Percentiles rank a stretch among this genome's conserved stretches.
phyloP scores from a whole-genome alignment of 441 rosid genomes.

The Populus hybrid region DNA sequence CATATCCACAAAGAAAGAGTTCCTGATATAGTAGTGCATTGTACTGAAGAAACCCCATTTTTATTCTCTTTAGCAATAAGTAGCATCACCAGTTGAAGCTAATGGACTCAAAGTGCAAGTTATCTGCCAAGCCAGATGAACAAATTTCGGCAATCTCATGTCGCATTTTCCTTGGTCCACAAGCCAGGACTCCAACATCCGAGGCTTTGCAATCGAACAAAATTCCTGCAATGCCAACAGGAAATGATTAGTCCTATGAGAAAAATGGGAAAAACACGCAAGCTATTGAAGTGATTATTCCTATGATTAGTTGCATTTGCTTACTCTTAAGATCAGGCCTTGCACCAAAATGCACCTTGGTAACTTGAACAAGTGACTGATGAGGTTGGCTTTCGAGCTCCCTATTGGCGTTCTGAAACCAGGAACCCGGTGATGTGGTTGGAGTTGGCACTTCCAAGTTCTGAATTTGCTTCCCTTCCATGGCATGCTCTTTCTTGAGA shows the following conservation, averaged over 20 bases:
- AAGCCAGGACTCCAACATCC: slow-evolving; percentile 62
- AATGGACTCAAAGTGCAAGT: slow-evolving; percentile 67
- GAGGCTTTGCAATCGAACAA: slow-evolving; percentile 38
- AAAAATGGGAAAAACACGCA: background rate
- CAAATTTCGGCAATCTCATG: slow-evolving; percentile 72
- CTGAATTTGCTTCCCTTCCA: slow-evolving; percentile 36
- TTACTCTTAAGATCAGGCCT: slow-evolving; percentile 73
- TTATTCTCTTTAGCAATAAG: background rate
- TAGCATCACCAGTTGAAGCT: slow-evolving; percentile 68
- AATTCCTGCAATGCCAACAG: slow-evolving; percentile 29
- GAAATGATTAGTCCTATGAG: background rate
- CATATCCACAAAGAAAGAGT: background rate
- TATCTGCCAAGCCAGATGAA: slow-evolving; percentile 41
- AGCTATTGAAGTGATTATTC: background rate
- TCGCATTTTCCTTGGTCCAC: slow-evolving; percentile 74
- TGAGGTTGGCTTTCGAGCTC: slow-evolving; percentile 59
- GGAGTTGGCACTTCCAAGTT: slow-evolving; percentile 30
- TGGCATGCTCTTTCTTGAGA: slow-evolving; percentile 36
- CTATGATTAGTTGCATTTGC: slow-evolving; percentile 1
- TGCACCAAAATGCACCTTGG: slow-evolving; percentile 52
- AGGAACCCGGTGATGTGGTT: slow-evolving; percentile 8
- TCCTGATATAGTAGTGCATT: background rate
- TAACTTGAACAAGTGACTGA: slow-evolving; percentile 46
- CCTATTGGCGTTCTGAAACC: background rate
- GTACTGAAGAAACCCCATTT: background rate